Base-by-base conservation (phyloP, 2,329 filamentous ascomycete genomes). In the Alternaria sp. region DNA sequence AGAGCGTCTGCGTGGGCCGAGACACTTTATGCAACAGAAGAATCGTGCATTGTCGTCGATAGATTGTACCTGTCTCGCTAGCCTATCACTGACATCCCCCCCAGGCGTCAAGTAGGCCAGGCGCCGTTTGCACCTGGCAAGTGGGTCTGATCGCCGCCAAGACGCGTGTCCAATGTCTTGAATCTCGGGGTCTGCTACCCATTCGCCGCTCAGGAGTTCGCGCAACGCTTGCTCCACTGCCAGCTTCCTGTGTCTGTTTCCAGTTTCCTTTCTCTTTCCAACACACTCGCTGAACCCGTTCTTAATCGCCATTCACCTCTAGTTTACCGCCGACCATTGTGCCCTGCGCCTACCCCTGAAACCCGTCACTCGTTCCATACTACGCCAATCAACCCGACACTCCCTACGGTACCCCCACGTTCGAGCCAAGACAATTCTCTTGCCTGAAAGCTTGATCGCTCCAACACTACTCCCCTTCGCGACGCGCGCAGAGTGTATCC, bases 351-450 rank as follows among this genome's bases (percentile, higher is more conserved):
- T 44, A 54, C 48, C 59, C 62, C 65, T 67, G 59, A 56, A 59
- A 60, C 63, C 65, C 57, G 71, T 72, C 72, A 62, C 72, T 76
- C 73, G 72, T 72, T 73, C 73, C 69, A 67, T 52, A 60, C 54
- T 61, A 66, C 69, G 60, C 68, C 66, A 69, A 64, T 54, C 64
- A 66, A 51, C 51, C 54, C 65, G 45, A 59, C 41, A 28, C 34
- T 45, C 57, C 57, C 43, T 49, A 52, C 55, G 25, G 48, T 52
- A 54, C 46, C 56, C 40, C 57, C 49, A 54, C 61, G 46, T 59
- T 34, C 50, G 34, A 54, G 48, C 46, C 38, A 52, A 38, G 20
- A 52, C 48, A 20, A 22, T 52, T 36, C 40, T 40, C 40, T 28
- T 40, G 49, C 27, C 38, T 44, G 20, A 36, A 43, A 27, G 40